A percentile compares a stretch with the other conserved stretches of the same genome.
Conservation (phyloP, 169 alveolate species). For the Theileria parva region DNA sequence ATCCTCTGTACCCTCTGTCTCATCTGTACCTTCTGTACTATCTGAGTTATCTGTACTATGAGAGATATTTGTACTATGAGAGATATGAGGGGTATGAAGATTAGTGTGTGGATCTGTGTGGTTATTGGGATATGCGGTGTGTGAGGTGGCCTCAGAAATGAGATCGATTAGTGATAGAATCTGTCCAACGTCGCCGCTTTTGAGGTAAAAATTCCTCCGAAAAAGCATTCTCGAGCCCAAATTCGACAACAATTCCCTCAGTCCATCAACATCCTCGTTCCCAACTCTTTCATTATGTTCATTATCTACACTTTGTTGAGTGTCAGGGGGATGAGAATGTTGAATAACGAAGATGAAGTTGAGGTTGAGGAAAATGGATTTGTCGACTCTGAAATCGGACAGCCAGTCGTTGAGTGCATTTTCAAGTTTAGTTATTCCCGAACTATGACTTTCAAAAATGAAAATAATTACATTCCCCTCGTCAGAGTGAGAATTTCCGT, state of each 20-base stretch:
- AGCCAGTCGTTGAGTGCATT: constrained; percentile 43
- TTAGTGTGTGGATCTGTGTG: too few species aligned
- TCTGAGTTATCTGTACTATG: too few species aligned
- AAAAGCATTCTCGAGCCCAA: constrained; percentile 34
- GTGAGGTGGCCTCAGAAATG: constrained; percentile 33
- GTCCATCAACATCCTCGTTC: neutral
- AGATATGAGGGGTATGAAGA: too few species aligned
- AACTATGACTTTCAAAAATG: constrained; percentile 17
- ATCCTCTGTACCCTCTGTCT: neutral
- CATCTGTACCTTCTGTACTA: too few species aligned
- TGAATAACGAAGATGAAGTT: constrained; percentile 16
- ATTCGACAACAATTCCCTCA: neutral
- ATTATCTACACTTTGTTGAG: too few species aligned
- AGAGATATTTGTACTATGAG: too few species aligned
- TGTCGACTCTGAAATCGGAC: constrained; percentile 44
- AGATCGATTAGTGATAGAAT: constrained; percentile 42
- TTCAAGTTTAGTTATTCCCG: constrained; percentile 2
- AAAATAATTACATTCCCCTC: constrained; percentile 26
- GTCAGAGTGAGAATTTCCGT: neutral
- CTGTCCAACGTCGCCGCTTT: constrained; percentile 39
- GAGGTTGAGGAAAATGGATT: constrained; percentile 7
- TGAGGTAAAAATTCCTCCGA: neutral
- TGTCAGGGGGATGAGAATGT: too few species aligned
- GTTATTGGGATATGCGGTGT: too few species aligned
- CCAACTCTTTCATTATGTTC: too few species aligned